These are phyloP conservation scores for Salix dunnii DNA, from an alignment of 345 rosid species.

Conservation along the genomic window DNA sequence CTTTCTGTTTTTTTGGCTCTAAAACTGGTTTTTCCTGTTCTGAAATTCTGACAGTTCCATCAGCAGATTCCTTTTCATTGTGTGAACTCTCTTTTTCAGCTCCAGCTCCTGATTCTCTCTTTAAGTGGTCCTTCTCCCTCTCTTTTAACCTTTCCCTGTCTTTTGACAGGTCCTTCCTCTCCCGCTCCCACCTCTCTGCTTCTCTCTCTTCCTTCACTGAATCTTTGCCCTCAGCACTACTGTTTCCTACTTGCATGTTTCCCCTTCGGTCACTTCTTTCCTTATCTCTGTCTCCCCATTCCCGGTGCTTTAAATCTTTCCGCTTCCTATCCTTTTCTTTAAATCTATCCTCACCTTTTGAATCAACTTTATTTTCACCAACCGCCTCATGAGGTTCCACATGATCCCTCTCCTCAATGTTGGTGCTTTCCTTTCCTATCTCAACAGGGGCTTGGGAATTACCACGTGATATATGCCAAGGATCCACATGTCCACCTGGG, in stretches of 20 bases:
- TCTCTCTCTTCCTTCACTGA: constrained; percentile 72
- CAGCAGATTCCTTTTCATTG: constrained; percentile 66
- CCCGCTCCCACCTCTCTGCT: constrained; percentile 82
- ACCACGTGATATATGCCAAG: constrained; percentile 60
- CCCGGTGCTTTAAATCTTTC: constrained; percentile 75
- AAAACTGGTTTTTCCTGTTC: constrained; percentile 54
- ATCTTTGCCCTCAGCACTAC: constrained; percentile 59
- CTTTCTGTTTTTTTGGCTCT: constrained; percentile 74
- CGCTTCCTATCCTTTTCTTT: constrained; percentile 91
- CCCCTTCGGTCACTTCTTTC: constrained; percentile 80
- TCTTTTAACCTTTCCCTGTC: constrained; percentile 81
- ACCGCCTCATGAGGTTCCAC: constrained; percentile 64
- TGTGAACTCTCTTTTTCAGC: constrained; percentile 59
- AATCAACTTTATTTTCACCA: constrained; percentile 85
- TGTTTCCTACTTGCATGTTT: constrained; percentile 49
- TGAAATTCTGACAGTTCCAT: constrained; percentile 51
- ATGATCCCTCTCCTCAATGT: constrained; percentile 50
- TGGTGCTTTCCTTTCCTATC: constrained; percentile 54
- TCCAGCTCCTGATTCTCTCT: constrained; percentile 65
- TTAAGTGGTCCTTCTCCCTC: constrained; percentile 62
- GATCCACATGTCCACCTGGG: constrained; percentile 47
- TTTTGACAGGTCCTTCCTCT: constrained; percentile 58
- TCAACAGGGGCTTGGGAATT: constrained; percentile 54
- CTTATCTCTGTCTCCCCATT: constrained; percentile 90
- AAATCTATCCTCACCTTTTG: constrained; percentile 75